A percentile compares a stretch with the other conserved stretches of the same genome.
Conservation (phyloP, 257 asterid species). For the Anisodus tanguticus region DNA sequence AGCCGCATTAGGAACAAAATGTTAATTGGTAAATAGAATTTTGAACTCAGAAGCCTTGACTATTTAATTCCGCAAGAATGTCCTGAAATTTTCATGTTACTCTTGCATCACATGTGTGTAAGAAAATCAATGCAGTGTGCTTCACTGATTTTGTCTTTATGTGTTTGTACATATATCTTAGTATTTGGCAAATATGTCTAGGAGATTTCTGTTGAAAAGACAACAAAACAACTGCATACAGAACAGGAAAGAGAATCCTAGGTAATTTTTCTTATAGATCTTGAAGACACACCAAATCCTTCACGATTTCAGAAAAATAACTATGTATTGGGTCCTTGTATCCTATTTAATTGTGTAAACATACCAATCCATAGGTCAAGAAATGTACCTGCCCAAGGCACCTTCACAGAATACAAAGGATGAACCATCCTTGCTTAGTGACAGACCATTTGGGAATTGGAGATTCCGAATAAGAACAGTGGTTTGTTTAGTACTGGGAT, state of each 20-base stretch:
- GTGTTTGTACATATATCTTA: not conserved
- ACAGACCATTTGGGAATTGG: conserved; percentile 89
- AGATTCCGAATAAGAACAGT: conserved; percentile 49
- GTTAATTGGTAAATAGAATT: not conserved
- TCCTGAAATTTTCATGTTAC: not conserved
- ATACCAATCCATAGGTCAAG: not conserved
- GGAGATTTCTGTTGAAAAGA: not conserved
- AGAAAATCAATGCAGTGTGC: not conserved
- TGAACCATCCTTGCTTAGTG: conserved; percentile 84
- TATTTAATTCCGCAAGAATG: not conserved
- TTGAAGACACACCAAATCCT: conserved; percentile 7
- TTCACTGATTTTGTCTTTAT: not conserved
- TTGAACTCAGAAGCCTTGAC: not conserved
- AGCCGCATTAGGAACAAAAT: not conserved
- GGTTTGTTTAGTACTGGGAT: conserved; percentile 66
- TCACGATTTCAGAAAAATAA: not conserved
- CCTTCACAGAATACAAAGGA: conserved; percentile 84
- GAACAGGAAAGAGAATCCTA: not conserved
- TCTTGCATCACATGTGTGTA: not conserved
- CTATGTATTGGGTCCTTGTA: not conserved
- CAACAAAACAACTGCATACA: not conserved
- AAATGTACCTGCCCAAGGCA: conserved; percentile 66
- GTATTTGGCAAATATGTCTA: not conserved
- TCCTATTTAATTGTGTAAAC: not conserved
- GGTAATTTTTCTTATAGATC: not conserved